Base-by-base conservation (phyloP, 306 rosid genomes). In the Quercus mongolica region DNA sequence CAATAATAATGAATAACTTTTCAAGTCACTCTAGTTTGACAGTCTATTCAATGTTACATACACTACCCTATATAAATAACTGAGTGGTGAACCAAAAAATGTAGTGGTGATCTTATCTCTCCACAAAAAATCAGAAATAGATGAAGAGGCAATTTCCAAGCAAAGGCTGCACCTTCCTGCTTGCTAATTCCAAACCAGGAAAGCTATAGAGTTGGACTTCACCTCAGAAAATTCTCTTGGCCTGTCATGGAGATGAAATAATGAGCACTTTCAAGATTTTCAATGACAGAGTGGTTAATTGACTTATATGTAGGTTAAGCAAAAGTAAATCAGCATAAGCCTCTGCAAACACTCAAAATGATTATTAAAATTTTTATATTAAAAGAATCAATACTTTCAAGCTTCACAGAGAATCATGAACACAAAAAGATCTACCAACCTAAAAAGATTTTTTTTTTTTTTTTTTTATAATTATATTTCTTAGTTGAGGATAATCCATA, bases 151-250 rank as follows among this genome's bases (percentile, higher is more conserved):
- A 35, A 71, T 56, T 71, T 73, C 75, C 78, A 73, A 56, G 76
- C 41, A 9, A 31, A 23, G 25, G 41, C 21, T 28, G 65, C 51
- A 33, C 3, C 26, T 62, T 74, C 76, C 83, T 74, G 80, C 76
- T 52, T 3, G 54, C 30, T 18, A 79, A 81, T 76, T 70, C 79
- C 72, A 77, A 69, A 78, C 71, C 82, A 41, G 20, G 74, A 49
- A 67, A 77, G 20, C 21, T 23, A 69, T 65, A 56, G 57, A 56
- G 72, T 85, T 74, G 79, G 33, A 70, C 58, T 55, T 76, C 67
- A 72, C 87, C 88, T 56, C 90, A 69, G 57, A 92, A 59, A 77
- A 80, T 46, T 20, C 83, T 86, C 83, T 90, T 94, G 72, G 88
- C 92, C 98, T 94, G 96, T 81, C 79, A 80, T 6, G 61, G 28